Percentiles rank a stretch among this genome's conserved stretches.
Conservation (phyloP, 2,329 filamentous ascomycete genomes). For the Capronia epimyces region DNA sequence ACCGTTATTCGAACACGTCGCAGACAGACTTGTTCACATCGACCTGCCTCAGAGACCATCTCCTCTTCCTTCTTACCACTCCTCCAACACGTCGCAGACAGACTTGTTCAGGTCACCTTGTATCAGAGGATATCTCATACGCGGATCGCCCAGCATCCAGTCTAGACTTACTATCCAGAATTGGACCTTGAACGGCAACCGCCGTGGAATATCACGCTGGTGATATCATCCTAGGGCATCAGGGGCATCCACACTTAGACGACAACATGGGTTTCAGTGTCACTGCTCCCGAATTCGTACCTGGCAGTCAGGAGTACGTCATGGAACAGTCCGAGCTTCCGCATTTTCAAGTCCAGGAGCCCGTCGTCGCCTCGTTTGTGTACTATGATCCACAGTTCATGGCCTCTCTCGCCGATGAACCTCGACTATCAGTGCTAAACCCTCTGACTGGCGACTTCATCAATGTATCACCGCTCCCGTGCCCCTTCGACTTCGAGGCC, state of each 20-base stretch:
- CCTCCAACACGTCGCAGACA: background rate
- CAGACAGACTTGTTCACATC: no score
- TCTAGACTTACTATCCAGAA: no score
- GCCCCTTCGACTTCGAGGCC: slow-evolving; percentile 1
- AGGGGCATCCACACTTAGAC: background rate
- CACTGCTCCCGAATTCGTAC: slow-evolving; percentile 4
- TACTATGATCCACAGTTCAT: background rate
- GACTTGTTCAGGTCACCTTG: no score
- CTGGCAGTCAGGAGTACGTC: background rate
- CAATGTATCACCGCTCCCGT: background rate
- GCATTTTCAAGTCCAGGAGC: no score
- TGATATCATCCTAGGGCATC: no score
- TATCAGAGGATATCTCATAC: no score
- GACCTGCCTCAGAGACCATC: no score
- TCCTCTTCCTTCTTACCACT: no score
- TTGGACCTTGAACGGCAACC: no score
- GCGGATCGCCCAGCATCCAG: no score
- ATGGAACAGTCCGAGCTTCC: background rate
- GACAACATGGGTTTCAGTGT: background rate
- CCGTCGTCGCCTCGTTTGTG: background rate
- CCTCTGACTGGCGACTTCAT: background rate
- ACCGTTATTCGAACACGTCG: no score
- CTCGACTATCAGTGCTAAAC: background rate
- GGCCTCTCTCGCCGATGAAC: background rate
- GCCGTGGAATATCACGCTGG: no score